Evolutionary conservation across 805 yeast genomes (phyloP).

Genomic region (Wickerhamomyces xylosicus): DNA sequence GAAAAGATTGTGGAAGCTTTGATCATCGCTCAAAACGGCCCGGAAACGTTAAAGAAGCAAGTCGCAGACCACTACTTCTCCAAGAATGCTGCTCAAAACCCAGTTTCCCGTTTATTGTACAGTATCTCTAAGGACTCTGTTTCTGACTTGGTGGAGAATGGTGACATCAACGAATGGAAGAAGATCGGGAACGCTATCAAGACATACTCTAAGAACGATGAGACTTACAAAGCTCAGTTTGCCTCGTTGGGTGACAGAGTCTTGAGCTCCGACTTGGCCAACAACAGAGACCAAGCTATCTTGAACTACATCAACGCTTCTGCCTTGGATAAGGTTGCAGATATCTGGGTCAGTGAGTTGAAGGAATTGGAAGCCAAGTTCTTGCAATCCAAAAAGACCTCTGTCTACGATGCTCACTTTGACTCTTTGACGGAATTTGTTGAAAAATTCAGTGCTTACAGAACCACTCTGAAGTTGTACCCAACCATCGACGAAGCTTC

Average conservation of each 20-base stretch:
- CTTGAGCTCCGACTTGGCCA: constrained; percentile 31
- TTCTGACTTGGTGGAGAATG: constrained; percentile 66
- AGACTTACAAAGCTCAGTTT: constrained; percentile 43
- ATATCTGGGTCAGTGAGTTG: constrained; percentile 78
- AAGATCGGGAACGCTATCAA: constrained; percentile 63
- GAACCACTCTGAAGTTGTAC: constrained; percentile 33
- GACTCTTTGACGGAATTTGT: constrained; percentile 73
- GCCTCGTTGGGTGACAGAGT: constrained; percentile 73
- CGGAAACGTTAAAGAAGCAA: constrained; percentile 49
- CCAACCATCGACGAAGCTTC: constrained; percentile 18
- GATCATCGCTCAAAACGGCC: constrained; percentile 62
- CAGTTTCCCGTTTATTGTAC: constrained; percentile 67
- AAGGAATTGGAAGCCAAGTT: constrained; percentile 34
- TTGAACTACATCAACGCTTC: constrained; percentile 72
- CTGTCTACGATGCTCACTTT: constrained; percentile 78
- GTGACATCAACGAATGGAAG: constrained; percentile 75
- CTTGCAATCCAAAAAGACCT: constrained; percentile 25
- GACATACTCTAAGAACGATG: constrained; percentile 38
- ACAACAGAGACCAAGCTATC: constrained; percentile 64
- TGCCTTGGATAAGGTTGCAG: constrained; percentile 67
- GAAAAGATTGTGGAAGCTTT: constrained; percentile 71
- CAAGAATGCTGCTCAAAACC: constrained; percentile 34
- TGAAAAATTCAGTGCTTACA: constrained; percentile 73
- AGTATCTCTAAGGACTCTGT: constrained; percentile 44
- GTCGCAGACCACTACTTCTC: constrained; percentile 66